Base-by-base conservation (phyloP, 805 yeast genomes). In the Starmerella kuoi region DNA sequence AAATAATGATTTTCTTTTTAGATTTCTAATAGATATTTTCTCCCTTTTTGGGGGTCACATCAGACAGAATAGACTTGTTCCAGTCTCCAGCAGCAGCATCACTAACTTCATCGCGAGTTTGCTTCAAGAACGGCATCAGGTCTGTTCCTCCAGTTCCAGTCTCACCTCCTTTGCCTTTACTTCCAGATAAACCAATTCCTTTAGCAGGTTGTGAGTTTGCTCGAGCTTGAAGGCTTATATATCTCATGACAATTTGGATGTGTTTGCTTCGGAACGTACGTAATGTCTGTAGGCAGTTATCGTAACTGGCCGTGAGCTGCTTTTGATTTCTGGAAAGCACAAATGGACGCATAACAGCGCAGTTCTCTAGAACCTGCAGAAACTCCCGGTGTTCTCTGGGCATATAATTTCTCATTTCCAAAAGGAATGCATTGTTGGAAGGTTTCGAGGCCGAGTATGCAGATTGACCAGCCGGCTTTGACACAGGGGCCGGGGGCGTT, bases 71-170 rank as follows among this genome's bases (percentile, higher is more conserved):
- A 47, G 88, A 70, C 56, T 74, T 75, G 58, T 94, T 95, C 96
- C 96, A 86, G 37, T 67, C 71, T 42, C 95, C 88, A 21, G 94
- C 95, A 19, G 95, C 95, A 11, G 86, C 75, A 53, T 81, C 91
- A 33, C 94, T 94, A 2, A 95, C 87, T 59, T 87, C 96, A 63
- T 87, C 96, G 60, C 96, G 73, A 53, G 95, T 88, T 61, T 88
- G 96, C 61, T 86, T 87, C 58, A 87, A 69, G 64, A 87, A 88
- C 22, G 95, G 95, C 45, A 87, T 71, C 54, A 87, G 68, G 1
- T 93, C 77, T 0, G 96, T 87, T 35, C 97, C 96, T 18, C 97
- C 97, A 1, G 97, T 87, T 14, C 97, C 96, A 1, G 65, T 55
- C 72, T 69, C n/a, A 1, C 49, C 51, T 9, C 37, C 37, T 72